Evolutionary conservation across 2,329 filamentous ascomycete species (phyloP), one percentile per base, ranked within the genome.

Genomic region (Dothiorella sarmentorum): DNA sequence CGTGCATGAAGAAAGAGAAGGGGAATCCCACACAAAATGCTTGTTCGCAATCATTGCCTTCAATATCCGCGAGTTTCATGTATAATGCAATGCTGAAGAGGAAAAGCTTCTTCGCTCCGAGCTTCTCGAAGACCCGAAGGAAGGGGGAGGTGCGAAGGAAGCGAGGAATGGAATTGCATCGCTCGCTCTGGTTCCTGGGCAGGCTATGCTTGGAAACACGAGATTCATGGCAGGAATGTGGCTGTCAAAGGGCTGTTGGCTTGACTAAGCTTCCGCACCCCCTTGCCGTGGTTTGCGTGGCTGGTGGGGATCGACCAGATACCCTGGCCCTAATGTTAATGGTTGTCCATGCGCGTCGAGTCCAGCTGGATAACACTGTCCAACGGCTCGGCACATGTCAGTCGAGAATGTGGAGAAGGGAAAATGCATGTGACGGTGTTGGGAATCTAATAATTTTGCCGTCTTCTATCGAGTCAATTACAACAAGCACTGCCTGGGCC

Each of bases 401-500:
- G 47, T 31, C 6, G n/a, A 17, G 18, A 24, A 10, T 6, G 6
- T 11, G 13, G 44, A 13, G n/a, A 24, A 5, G 26, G 18, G 15
- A n/a, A 17, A 3, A 7, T 51, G 47, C 33, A 17, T 11, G 17
- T 51, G 47, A 27, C 47, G 31, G 15, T 35, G 29, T 38, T 38
- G 35, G 49, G 31, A 37, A 53, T 53, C 49, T 53, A 53, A 24
- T 40, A 40, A 27, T 17, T 53, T 24, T 53, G 49, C 49, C 49
- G 49, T 53, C 49, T 29, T 53, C 49, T 53, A 53, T 53, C 49
- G 29, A 53, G 49, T 40, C 49, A 53, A 53, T 53, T 53, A 53
- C 49, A 53, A 53, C 35, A 53, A 29, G 49, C 49, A 53, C 49
- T 53, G 49, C 24, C 22, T 53, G 49, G 49, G 37, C 49, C 49